These are phyloP conservation scores for Silene noctiflora DNA, from an alignment of 179 eudicot genomes.

Conservation along the genomic window DNA sequence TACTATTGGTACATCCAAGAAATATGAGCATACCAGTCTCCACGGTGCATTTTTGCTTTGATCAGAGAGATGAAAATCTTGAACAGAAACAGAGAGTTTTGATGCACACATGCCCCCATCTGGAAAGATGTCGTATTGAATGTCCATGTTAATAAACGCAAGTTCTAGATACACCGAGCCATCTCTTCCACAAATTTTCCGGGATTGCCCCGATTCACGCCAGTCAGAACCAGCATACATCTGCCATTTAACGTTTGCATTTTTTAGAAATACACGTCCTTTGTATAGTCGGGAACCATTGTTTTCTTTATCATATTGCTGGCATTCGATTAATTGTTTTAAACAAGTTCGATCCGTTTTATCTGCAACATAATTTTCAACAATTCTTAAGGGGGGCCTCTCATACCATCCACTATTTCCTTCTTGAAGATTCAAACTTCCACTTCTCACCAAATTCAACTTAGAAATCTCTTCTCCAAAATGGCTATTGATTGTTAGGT, in stretches of 20 bases:
- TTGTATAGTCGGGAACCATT: slow-evolving; percentile 39
- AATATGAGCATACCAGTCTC: slow-evolving; percentile 58
- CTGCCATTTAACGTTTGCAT: slow-evolving; percentile 64
- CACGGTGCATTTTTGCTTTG: slow-evolving; percentile 78
- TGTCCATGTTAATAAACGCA: slow-evolving; percentile 50
- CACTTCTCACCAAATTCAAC: slow-evolving; percentile 29
- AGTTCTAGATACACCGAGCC: slow-evolving; percentile 60
- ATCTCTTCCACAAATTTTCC: slow-evolving; percentile 49
- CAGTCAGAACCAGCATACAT: slow-evolving; percentile 91
- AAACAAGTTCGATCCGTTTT: slow-evolving; percentile 27
- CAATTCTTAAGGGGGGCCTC: slow-evolving; percentile 43
- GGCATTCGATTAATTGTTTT: slow-evolving; percentile 27
- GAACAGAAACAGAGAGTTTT: slow-evolving; percentile 48
- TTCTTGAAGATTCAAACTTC: slow-evolving; percentile 32
- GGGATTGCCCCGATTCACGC: slow-evolving; percentile 43
- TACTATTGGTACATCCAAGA: slow-evolving; percentile 13
- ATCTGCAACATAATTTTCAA: slow-evolving; percentile 70
- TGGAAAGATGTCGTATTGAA: slow-evolving; percentile 60
- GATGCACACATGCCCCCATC: slow-evolving; percentile 65
- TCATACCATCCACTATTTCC: slow-evolving; percentile 71
- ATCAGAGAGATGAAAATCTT: slow-evolving; percentile 71
- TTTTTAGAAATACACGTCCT: slow-evolving; percentile 61
- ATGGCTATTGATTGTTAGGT: slow-evolving; percentile 37
- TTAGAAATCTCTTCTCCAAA: slow-evolving; percentile 34
- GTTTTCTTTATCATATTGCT: slow-evolving; percentile 16